These are phyloP conservation scores for Cryptococcus hybrid DNA, from an alignment of 1,284 basidiomycete species.

Conservation along the genomic window DNA sequence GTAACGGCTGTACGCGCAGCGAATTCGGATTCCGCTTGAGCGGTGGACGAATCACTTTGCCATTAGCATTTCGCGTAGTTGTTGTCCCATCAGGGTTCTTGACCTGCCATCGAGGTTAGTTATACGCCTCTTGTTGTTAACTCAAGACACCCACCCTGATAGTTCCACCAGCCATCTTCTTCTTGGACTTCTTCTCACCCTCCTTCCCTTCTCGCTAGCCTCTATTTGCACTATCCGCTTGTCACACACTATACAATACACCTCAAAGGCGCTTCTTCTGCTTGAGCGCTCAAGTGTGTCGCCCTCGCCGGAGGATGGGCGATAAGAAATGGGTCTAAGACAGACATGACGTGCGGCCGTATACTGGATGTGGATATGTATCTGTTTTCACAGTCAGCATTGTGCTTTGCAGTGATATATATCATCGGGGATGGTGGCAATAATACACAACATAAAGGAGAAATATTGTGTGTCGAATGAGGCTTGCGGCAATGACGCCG, in stretches of 20 bases:
- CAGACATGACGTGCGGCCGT: not conserved
- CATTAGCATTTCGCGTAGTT: conserved; percentile 41
- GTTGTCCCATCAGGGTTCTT: conserved; percentile 45
- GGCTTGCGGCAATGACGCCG: too few species aligned
- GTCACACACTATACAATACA: conserved; percentile 46
- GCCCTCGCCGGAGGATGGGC: conserved; percentile 11
- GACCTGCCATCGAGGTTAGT: conserved; percentile 22
- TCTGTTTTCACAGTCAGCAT: too few species aligned
- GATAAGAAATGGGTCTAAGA: conserved; percentile 11
- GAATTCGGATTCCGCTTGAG: conserved; percentile 29
- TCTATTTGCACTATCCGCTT: conserved; percentile 32
- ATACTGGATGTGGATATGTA: too few species aligned
- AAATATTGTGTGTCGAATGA: too few species aligned
- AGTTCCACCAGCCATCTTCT: conserved; percentile 37
- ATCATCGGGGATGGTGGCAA: too few species aligned
- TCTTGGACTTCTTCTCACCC: conserved; percentile 18
- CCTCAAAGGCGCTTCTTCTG: conserved; percentile 24
- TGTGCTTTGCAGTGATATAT: too few species aligned
- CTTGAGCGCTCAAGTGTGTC: not conserved
- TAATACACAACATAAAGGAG: too few species aligned
- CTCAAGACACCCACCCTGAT: conserved; percentile 33
- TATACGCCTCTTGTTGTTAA: not conserved
- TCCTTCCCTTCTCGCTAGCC: conserved; percentile 11
- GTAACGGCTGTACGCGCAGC: conserved; percentile 24
- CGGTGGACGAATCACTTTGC: conserved; percentile 36